phyloP scores from a whole-genome alignment of 2,329 filamentous ascomycete genomes.

The Alternaria hordeiaustralica region DNA sequence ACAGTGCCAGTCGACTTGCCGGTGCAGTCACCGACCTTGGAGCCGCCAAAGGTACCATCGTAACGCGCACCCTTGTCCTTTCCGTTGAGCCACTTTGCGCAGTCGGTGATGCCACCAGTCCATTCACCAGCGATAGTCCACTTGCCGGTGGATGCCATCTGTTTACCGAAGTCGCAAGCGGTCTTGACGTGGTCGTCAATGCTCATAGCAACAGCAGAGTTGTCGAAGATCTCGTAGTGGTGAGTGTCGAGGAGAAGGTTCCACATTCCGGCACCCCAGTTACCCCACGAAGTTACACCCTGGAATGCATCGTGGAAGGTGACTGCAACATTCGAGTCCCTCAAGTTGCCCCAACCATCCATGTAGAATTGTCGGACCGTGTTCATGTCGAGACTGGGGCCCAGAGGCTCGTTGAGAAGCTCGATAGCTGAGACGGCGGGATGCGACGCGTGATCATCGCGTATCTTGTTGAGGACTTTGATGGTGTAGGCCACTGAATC shows the following conservation, averaged over 20 bases:
- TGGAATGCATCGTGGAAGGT: constrained; percentile 57
- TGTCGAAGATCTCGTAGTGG: constrained; percentile 57
- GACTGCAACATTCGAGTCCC: constrained; percentile 51
- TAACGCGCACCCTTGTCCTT: constrained; percentile 56
- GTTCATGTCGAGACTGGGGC: constrained; percentile 51
- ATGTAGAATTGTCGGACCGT: constrained; percentile 55
- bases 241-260: constrained; percentile 56
- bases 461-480: constrained; percentile 54
- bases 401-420: constrained; percentile 57
- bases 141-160: constrained; percentile 56
- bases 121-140: constrained; percentile 57
- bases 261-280: constrained; percentile 54
- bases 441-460: constrained; percentile 54
- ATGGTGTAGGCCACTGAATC: constrained; percentile 51
- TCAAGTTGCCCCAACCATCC: constrained; percentile 56
- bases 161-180: constrained; percentile 53
- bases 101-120: constrained; percentile 57
- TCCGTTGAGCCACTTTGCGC: constrained; percentile 57
- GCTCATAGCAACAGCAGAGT: constrained; percentile 46
- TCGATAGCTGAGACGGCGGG: constrained; percentile 56
- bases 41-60: constrained; percentile 50
- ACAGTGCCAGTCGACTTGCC: constrained; percentile 55
- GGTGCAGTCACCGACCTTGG: constrained; percentile 52
- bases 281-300: constrained; percentile 53
- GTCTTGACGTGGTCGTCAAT: constrained; percentile 49